These are phyloP conservation scores for Kwoniella botswanensis DNA, from an alignment of 768 basidiomycete species.

Conservation along the genomic window DNA sequence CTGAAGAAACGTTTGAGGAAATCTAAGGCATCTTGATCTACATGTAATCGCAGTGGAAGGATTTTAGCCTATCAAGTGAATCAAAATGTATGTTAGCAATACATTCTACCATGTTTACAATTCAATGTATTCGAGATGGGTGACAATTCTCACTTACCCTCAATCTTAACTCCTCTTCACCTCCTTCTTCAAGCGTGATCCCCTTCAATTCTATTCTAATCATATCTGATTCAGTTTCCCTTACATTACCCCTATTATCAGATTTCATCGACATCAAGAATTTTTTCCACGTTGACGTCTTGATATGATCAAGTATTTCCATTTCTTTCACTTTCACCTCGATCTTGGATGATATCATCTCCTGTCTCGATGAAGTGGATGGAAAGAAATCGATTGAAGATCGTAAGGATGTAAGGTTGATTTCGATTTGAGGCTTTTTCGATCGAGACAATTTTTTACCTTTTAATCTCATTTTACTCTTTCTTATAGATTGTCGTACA, in stretches of 20 bases:
- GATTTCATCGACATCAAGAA: slow-evolving; percentile 85
- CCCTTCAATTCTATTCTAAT: slow-evolving; percentile 79
- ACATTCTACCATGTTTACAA: too few relatives aligned
- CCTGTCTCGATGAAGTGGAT: slow-evolving; percentile 57
- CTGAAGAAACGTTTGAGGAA: slow-evolving; percentile 96
- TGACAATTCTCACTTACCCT: slow-evolving; percentile 64
- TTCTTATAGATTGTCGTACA: neutral
- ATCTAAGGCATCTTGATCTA: slow-evolving; percentile 98
- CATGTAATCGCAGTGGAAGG: slow-evolving; percentile 84
- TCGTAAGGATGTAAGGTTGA: slow-evolving; percentile 69
- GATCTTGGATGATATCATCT: slow-evolving; percentile 56
- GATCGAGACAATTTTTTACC: slow-evolving; percentile 60
- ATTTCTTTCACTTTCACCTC: slow-evolving; percentile 72
- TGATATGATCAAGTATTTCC: slow-evolving; percentile 96
- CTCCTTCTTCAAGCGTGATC: slow-evolving; percentile 72
- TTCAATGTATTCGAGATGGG: too few relatives aligned
- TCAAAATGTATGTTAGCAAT: neutral
- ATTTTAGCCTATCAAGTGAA: slow-evolving; percentile 72
- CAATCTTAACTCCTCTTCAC: slow-evolving; percentile 74
- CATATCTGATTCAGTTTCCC: slow-evolving; percentile 93
- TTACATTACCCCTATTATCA: slow-evolving; percentile 82
- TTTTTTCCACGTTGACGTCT: slow-evolving; percentile 97
- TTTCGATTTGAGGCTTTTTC: slow-evolving; percentile 79
- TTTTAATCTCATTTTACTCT: slow-evolving; percentile 32
- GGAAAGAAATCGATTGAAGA: slow-evolving; percentile 65